Base-by-base conservation (phyloP, 2,329 filamentous ascomycete species). In the Zymoseptoria crescenta region DNA sequence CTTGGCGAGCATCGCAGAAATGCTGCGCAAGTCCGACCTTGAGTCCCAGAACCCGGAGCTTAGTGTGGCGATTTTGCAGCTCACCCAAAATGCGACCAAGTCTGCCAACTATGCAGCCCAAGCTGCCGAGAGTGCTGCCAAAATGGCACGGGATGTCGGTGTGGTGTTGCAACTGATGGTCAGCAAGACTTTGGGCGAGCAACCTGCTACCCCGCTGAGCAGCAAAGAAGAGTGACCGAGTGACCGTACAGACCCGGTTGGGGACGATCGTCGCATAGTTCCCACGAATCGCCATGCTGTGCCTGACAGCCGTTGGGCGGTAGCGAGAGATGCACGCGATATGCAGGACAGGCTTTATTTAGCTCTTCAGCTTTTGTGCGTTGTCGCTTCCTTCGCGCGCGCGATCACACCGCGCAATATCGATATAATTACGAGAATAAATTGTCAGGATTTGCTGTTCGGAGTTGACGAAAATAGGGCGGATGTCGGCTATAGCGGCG, bases 31-130 rank as follows among this genome's bases (percentile, higher is more conserved):
- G 27, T 48, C 41, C 27, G 61, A 54, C 16, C n/a, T 60, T 13
- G 54, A 58, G 16, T 48, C 27, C 27, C 58, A 58, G 29, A 58
- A 59, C n/a, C 28, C 58, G n/a, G 61, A 62, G 49, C 29, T 62
- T 13, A 56, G 49, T 19, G 49, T 58, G 27, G 55, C 58, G 48
- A 41, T 60, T n/a, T 52, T 59, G 24, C 50, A 56, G 45, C 55
- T 62, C 28, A 58, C 52, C 8, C 28, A 29, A 48, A 60, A 52
- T 35, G 56, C 59, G 41, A 59, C 61, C 3, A 52, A 60, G 52
- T 58, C 59, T 49, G 58, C 58, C 28, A 58, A 56, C 48, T 54
- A 60, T 49, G 58, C 61, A n/a, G 56, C 56, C 9, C 54, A 57
- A 27, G 54, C 53, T 27, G 55, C 57, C 19, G 52, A 54, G 49